These are phyloP conservation scores for Cordyceps pruinosa DNA, from an alignment of 2,329 filamentous ascomycete species.

Conservation along the genomic window DNA sequence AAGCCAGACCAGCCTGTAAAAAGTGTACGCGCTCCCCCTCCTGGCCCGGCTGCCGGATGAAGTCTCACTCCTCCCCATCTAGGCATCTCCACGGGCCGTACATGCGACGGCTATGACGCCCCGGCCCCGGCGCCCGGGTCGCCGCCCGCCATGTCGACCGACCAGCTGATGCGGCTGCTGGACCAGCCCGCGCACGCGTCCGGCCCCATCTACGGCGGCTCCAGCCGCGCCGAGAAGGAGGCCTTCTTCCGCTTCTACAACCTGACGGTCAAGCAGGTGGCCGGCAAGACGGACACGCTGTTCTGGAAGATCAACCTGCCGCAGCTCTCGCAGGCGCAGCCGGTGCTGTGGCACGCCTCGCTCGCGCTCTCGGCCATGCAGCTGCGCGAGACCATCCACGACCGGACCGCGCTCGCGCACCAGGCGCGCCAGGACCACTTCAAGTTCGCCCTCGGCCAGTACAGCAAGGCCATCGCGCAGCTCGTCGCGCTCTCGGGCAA, in stretches of 20 bases:
- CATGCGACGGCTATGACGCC: not conserved
- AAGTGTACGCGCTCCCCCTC: not conserved
- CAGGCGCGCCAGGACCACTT: conserved; percentile 7
- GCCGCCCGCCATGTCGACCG: not conserved
- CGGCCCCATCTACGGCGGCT: not conserved
- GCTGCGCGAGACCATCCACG: conserved; percentile 2
- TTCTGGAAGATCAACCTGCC: conserved; percentile 10
- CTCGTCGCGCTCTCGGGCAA: conserved; percentile 4
- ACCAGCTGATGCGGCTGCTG: not conserved
- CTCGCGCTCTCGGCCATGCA: conserved; percentile 8
- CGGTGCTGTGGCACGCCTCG: conserved; percentile 6
- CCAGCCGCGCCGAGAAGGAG: conserved; percentile 6
- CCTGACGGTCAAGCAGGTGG: conserved; percentile 6
- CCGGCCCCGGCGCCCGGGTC: not conserved
- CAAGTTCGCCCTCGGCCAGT: conserved; percentile 6
- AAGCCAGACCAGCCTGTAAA: conserved; percentile 6
- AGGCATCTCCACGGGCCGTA: conserved; percentile 1
- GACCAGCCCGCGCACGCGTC: conserved; percentile 1
- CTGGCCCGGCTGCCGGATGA: not conserved
- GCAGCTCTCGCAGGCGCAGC: conserved; percentile 5
- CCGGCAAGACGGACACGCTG: not conserved
- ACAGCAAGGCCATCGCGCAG: conserved; percentile 5
- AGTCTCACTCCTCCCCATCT: not conserved
- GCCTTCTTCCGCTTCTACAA: conserved; percentile 12
- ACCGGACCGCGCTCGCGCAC: not conserved